A percentile compares a stretch with the other conserved stretches of the same genome.
Evolutionary conservation across 176 grass and related monocot genomes (phyloP).

Genomic region (Phoenix dactylifera): DNA sequence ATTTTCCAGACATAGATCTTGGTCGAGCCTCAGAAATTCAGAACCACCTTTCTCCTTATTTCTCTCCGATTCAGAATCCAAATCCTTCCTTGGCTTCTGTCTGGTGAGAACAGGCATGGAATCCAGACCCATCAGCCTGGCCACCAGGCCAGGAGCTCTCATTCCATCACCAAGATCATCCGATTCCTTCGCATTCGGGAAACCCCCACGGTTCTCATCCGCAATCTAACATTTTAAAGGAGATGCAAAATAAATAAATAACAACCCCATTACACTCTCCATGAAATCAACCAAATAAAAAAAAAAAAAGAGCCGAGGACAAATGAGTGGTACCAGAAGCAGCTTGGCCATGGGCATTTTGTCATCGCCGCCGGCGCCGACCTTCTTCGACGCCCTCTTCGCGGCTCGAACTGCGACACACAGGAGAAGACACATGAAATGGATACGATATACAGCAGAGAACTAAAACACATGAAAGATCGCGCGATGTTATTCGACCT

Average conservation of each 20-base stretch:
- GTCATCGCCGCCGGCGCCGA: not conserved
- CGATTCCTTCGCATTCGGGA: constrained; percentile 4
- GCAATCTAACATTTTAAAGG: constrained; percentile 8
- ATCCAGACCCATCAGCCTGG: constrained; percentile 72
- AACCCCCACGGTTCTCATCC: constrained; percentile 27
- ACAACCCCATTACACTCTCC: too few species aligned
- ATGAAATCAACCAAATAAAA: not conserved
- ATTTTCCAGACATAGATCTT: not conserved
- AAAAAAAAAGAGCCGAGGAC: not conserved
- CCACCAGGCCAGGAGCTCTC: constrained; percentile 39
- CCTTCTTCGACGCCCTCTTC: constrained; percentile 12
- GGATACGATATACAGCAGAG: constrained; percentile 23
- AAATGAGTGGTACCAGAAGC: constrained; percentile 10
- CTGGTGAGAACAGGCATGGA: constrained; percentile 28
- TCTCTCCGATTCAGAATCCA: not conserved
- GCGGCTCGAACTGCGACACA: not conserved
- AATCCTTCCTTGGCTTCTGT: not conserved
- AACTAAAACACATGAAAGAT: constrained; percentile 13
- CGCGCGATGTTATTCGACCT: constrained; percentile 32
- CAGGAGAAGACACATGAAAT: not conserved
- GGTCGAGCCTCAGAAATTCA: not conserved
- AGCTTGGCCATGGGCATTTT: constrained; percentile 19
- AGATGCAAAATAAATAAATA: not conserved
- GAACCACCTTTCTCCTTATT: not conserved
- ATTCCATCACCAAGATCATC: not conserved